A percentile compares a stretch with the other conserved stretches of the same genome.
Evolutionary conservation across 2,329 filamentous ascomycete species (phyloP).

Genomic region (Elsinoe fawcettii): DNA sequence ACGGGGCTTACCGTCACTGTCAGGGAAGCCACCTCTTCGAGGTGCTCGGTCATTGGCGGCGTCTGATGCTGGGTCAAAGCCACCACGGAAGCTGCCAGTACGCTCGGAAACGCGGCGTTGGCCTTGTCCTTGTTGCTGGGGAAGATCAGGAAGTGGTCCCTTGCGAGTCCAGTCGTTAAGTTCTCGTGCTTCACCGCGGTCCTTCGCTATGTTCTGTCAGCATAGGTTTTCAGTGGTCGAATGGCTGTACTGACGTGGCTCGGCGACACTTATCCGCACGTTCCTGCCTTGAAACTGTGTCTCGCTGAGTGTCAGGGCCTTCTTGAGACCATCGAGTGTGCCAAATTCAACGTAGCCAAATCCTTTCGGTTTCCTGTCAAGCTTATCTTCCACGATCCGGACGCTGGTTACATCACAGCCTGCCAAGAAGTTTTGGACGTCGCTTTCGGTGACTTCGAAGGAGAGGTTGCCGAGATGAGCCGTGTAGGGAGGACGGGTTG

Average conservation of each 20-base stretch:
- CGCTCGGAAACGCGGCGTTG: constrained; percentile 48
- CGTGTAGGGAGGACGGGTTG: constrained; percentile 87
- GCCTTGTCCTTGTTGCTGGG: constrained; percentile 44
- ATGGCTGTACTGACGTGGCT: constrained; percentile 67
- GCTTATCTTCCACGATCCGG: constrained; percentile 92
- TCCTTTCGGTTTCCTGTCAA: constrained; percentile 89
- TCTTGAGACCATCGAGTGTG: constrained; percentile 79
- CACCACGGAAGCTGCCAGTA: constrained; percentile 34
- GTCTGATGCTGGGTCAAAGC: constrained; percentile 42
- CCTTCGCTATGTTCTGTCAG: constrained; percentile 59
- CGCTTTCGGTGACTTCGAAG: constrained; percentile 80
- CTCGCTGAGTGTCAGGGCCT: constrained; percentile 77
- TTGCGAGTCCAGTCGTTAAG: constrained; percentile 88
- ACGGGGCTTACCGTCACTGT: constrained; percentile 65
- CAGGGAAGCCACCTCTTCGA: constrained; percentile 58
- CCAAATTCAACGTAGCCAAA: constrained; percentile 97
- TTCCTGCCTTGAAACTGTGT: constrained; percentile 77
- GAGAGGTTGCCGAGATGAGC: constrained; percentile 95
- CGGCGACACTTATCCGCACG: constrained; percentile 90
- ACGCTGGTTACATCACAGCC: constrained; percentile 83
- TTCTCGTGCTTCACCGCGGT: constrained; percentile 71
- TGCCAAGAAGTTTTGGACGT: constrained; percentile 77
- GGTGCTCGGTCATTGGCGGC: constrained; percentile 55
- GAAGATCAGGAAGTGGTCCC: constrained; percentile 73
- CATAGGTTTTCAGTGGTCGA: constrained; percentile 23